Evolutionary conservation across 176 grass and related monocot genomes (phyloP).

Genomic region (Aegilops sharonensis): DNA sequence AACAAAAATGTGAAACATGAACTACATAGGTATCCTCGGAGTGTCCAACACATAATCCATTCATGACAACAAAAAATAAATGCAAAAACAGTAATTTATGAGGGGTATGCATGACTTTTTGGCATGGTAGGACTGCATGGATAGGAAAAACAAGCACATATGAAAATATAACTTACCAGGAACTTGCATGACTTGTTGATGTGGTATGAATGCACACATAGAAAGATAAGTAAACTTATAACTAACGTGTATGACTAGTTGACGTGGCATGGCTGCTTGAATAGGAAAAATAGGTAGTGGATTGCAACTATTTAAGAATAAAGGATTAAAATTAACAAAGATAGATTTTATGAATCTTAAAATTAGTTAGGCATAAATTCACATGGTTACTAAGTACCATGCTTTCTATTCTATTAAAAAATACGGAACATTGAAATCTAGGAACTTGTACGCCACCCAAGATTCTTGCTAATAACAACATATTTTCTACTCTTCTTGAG

Average conservation of each 20-base stretch:
- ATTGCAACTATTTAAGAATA: neutral
- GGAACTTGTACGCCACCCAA: neutral
- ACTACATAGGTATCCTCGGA: neutral
- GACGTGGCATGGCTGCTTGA: neutral
- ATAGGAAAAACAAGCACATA: neutral
- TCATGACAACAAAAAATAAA: neutral
- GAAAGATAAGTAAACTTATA: neutral
- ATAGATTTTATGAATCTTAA: neutral
- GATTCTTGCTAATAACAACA: neutral
- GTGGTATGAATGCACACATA: neutral
- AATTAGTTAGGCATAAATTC: neutral
- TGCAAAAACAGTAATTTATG: neutral
- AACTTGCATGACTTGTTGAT: neutral
- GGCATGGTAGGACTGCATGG: neutral
- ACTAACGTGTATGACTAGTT: neutral
- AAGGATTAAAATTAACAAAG: neutral
- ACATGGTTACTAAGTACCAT: neutral
- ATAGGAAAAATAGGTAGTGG: neutral
- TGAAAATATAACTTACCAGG: neutral
- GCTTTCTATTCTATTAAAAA: neutral
- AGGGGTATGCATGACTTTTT: neutral
- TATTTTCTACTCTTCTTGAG: neutral
- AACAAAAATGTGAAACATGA: neutral
- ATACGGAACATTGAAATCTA: neutral
- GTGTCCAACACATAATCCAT: neutral